Evolutionary conservation across 345 rosid genomes (phyloP).

Genomic region (Camelina laxa): DNA sequence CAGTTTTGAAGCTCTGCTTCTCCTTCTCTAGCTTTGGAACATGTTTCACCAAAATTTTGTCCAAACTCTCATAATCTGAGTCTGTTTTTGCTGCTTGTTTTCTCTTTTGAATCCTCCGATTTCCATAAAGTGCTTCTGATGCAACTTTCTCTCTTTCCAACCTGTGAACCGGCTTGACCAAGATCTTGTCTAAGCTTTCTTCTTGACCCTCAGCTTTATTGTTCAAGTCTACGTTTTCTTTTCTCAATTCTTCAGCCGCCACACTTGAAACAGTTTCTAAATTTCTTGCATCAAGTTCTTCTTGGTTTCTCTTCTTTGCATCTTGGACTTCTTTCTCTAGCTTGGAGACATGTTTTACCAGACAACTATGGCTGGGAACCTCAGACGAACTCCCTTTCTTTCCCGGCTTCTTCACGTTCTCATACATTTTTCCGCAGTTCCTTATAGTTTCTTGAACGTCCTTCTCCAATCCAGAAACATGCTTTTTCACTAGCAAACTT

Average conservation of each 20-base stretch:
- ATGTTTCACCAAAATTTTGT: slow-evolving; percentile 83
- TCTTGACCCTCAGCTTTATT: slow-evolving; percentile 33
- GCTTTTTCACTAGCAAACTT: slow-evolving; percentile 53
- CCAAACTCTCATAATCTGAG: slow-evolving; percentile 61
- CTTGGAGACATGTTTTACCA: slow-evolving; percentile 71
- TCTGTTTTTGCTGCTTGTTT: slow-evolving; percentile 46
- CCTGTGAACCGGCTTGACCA: slow-evolving; percentile 60
- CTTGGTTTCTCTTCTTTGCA: slow-evolving; percentile 64
- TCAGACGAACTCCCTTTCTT: slow-evolving; percentile 38
- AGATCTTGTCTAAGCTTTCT: slow-evolving; percentile 64
- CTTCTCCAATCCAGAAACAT: slow-evolving; percentile 54
- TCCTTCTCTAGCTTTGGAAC: slow-evolving; percentile 77
- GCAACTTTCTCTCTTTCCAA: slow-evolving; percentile 60
- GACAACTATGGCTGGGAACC: slow-evolving; percentile 68
- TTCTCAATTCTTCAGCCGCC: slow-evolving; percentile 39
- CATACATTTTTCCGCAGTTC: slow-evolving; percentile 42
- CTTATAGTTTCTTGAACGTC: slow-evolving; percentile 50
- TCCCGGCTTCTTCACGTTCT: slow-evolving; percentile 47
- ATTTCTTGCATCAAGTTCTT: slow-evolving; percentile 34
- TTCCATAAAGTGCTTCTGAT: slow-evolving; percentile 45
- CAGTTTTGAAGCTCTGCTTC: slow-evolving; percentile 51
- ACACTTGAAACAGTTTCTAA: neutral
- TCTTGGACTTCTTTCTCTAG: slow-evolving; percentile 88
- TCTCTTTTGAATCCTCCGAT: slow-evolving; percentile 41
- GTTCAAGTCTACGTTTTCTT: slow-evolving; percentile 64